phyloP scores from a whole-genome alignment of 257 asterid species.

The Solanum piurae region DNA sequence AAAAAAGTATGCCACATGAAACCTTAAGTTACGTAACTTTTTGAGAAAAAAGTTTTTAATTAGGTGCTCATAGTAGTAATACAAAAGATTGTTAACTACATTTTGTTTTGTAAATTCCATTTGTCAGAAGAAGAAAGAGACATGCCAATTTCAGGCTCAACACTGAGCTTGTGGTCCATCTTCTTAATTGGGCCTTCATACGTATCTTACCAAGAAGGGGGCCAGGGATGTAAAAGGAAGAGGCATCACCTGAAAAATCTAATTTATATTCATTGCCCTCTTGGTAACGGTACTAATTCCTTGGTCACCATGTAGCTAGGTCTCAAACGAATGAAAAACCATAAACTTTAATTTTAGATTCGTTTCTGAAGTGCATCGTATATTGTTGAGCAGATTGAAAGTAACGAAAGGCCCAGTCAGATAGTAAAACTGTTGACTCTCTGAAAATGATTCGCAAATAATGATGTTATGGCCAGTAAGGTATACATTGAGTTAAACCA shows the following conservation, averaged over 20 bases:
- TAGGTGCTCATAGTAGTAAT: background rate
- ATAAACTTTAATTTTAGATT: background rate
- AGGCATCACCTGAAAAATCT: no score
- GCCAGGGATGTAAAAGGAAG: background rate
- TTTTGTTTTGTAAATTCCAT: background rate
- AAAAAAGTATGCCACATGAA: no score
- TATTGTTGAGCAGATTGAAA: no score
- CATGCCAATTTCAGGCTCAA: background rate
- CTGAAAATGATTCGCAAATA: background rate
- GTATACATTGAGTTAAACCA: no score
- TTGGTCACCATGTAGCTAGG: no score
- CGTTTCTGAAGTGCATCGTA: no score
- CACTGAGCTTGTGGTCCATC: background rate
- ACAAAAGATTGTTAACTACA: background rate
- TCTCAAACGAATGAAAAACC: no score
- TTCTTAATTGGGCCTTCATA: background rate
- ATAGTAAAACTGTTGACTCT: background rate
- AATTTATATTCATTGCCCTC: no score
- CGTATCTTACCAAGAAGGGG: background rate
- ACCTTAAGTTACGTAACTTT: rapidly evolving
- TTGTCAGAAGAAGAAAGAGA: background rate
- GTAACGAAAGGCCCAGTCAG: background rate
- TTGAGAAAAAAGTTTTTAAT: no score
- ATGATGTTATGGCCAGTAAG: no score
- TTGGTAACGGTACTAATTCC: no score